phyloP scores from a whole-genome alignment of 371 early-diverging fungal genomes.

The Parasitella parasitica region DNA sequence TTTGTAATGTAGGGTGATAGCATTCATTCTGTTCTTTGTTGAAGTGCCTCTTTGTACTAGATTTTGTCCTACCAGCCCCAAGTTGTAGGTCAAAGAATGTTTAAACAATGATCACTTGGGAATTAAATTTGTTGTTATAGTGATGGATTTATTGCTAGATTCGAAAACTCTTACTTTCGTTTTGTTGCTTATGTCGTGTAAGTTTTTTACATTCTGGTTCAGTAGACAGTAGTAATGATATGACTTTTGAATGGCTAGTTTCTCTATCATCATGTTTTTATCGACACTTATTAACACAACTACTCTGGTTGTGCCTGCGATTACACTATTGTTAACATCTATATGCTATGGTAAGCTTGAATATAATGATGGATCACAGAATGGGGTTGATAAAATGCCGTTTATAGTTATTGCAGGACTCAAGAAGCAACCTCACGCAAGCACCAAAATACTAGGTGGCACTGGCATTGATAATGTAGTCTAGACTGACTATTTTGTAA shows the following conservation, averaged over 20 bases:
- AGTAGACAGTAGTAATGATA: no score
- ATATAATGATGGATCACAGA: not conserved
- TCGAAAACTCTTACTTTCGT: slow-evolving; percentile 42
- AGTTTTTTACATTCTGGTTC: no score
- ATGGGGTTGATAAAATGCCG: not conserved
- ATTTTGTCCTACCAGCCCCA: slow-evolving; percentile 50
- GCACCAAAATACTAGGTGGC: slow-evolving; percentile 38
- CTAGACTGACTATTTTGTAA: not conserved
- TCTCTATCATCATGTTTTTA: slow-evolving; percentile 45
- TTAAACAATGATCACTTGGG: not conserved
- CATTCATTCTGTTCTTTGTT: slow-evolving; percentile 46
- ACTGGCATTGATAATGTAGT: slow-evolving; percentile 48
- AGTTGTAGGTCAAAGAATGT: slow-evolving; percentile 32
- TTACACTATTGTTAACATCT: slow-evolving; percentile 33
- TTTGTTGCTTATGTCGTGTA: slow-evolving; percentile 39
- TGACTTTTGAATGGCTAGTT: not conserved
- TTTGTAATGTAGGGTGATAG: slow-evolving; percentile 49
- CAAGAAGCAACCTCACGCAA: slow-evolving; percentile 47
- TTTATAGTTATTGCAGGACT: slow-evolving; percentile 37
- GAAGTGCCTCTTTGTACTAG: slow-evolving; percentile 48
- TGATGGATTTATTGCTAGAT: slow-evolving; percentile 37
- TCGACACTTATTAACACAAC: slow-evolving; percentile 32
- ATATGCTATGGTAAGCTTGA: slow-evolving; percentile 36
- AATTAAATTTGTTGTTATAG: slow-evolving; percentile 14
- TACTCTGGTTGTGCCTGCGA: slow-evolving; percentile 33